phyloP scores from a whole-genome alignment of 2,329 filamentous ascomycete genomes.

The Penicillium nordicum region DNA sequence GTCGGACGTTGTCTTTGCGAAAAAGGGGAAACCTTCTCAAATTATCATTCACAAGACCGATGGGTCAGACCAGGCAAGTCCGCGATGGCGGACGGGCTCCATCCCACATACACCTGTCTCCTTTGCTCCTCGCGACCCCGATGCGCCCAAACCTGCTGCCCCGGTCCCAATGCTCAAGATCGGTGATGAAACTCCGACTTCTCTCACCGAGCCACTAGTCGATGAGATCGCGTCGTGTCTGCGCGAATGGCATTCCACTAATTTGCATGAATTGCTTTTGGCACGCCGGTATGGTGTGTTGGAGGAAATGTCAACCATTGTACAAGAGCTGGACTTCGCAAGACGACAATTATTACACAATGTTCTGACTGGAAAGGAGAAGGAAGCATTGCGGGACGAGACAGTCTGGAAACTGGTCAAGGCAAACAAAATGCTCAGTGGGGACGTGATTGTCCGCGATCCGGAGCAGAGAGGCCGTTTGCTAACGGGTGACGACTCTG shows the following conservation, averaged over 20 bases:
- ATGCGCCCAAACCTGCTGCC: slow-evolving; percentile 69
- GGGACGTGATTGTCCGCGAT: slow-evolving; percentile 92
- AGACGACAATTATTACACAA: slow-evolving; percentile 90
- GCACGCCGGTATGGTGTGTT: slow-evolving; percentile 75
- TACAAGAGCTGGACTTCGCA: slow-evolving; percentile 77
- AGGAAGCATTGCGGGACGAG: slow-evolving; percentile 74
- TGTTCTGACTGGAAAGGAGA: slow-evolving; percentile 83
- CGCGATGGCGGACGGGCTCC: slow-evolving; percentile 29
- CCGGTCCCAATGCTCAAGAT: slow-evolving; percentile 97
- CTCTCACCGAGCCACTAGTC: slow-evolving; percentile 81
- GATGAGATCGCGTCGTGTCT: slow-evolving; percentile 97
- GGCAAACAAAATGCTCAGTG: slow-evolving; percentile 90
- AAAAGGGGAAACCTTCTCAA: slow-evolving; percentile 42
- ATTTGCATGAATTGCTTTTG: slow-evolving; percentile 86
- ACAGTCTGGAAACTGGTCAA: slow-evolving; percentile 94
- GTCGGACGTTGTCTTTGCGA: slow-evolving; percentile 35
- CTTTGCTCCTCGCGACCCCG: slow-evolving; percentile 55
- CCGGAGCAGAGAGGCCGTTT: slow-evolving; percentile 78
- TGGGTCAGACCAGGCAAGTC: slow-evolving; percentile 31
- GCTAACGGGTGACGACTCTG: slow-evolving; percentile 86
- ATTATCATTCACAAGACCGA: slow-evolving; percentile 39
- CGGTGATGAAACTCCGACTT: slow-evolving; percentile 92
- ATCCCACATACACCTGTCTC: slow-evolving; percentile 37
- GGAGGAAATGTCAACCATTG: slow-evolving; percentile 75
- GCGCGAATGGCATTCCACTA: slow-evolving; percentile 97